Percentiles rank a stretch among this genome's conserved stretches.
Evolutionary conservation across 345 rosid species (phyloP).

Genomic region (Bretschneidera sinensis): DNA sequence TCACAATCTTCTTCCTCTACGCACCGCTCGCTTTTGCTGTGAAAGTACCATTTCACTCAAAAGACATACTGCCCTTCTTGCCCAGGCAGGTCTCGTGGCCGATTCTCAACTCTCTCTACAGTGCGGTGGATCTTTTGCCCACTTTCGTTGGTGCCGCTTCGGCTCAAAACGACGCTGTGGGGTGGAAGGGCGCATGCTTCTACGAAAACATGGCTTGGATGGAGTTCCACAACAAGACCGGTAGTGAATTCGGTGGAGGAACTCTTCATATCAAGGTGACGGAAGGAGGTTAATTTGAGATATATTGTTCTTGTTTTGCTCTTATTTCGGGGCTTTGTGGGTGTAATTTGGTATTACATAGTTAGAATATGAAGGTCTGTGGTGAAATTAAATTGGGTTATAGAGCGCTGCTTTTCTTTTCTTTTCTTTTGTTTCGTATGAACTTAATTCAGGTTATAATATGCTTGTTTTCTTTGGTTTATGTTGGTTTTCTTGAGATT

Average conservation of each 20-base stretch:
- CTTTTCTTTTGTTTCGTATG: not conserved
- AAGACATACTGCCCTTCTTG: slow-evolving; percentile 65
- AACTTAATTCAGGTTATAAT: no score
- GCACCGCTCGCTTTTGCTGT: slow-evolving; percentile 13
- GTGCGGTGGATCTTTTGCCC: slow-evolving; percentile 75
- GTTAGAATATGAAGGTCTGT: not conserved
- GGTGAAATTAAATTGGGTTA: not conserved
- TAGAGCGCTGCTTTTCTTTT: not conserved
- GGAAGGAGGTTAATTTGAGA: not conserved
- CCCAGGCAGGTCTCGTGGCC: slow-evolving; percentile 84
- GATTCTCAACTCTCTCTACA: slow-evolving; percentile 51
- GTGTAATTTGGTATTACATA: not conserved
- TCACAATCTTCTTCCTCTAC: slow-evolving; percentile 8
- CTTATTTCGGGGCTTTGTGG: not conserved
- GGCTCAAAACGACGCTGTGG: slow-evolving; percentile 31
- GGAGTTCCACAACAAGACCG: slow-evolving; percentile 83
- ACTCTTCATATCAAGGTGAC: slow-evolving; percentile 81
- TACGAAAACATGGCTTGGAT: slow-evolving; percentile 72
- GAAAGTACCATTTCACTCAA: slow-evolving; percentile 61
- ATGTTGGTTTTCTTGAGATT: not conserved
- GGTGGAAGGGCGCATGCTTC: slow-evolving; percentile 97
- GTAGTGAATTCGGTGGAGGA: slow-evolving; percentile 80
- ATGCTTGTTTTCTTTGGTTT: no score
- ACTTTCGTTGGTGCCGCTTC: slow-evolving; percentile 78
- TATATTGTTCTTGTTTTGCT: not conserved